Conservation (phyloP, 2,329 filamentous ascomycete genomes). For the Botrytis fragariae region DNA sequence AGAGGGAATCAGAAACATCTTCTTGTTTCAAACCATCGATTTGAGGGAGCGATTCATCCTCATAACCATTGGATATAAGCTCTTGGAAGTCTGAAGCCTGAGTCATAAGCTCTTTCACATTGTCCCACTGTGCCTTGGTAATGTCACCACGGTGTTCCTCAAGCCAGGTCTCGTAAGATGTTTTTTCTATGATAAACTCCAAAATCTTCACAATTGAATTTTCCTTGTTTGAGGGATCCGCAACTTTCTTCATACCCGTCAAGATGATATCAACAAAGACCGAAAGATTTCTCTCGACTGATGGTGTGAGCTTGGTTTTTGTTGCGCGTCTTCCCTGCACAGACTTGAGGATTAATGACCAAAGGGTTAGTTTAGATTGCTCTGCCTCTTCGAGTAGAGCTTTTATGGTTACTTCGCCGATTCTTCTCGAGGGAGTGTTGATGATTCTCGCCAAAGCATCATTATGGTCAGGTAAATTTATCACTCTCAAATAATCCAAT, state of each 20-base stretch:
- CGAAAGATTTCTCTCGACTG: slow-evolving; percentile 55
- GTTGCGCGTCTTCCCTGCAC: slow-evolving; percentile 51
- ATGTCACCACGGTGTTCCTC: slow-evolving; percentile 69
- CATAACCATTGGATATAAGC: slow-evolving; percentile 34
- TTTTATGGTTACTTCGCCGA: slow-evolving; percentile 78
- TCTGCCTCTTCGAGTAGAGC: slow-evolving; percentile 75
- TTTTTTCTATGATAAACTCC: slow-evolving; percentile 58
- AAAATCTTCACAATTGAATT: slow-evolving; percentile 42
- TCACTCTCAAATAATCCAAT: slow-evolving; percentile 82
- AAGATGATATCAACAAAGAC: slow-evolving; percentile 60
- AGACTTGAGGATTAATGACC: slow-evolving; percentile 65
- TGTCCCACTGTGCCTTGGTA: slow-evolving; percentile 77
- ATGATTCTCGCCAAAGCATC: slow-evolving; percentile 81
- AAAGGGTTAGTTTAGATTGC: slow-evolving; percentile 64
- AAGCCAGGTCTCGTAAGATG: slow-evolving; percentile 73
- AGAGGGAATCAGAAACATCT: slow-evolving; percentile 62
- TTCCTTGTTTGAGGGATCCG: slow-evolving; percentile 28
- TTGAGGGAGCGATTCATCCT: slow-evolving; percentile 59
- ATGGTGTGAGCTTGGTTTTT: slow-evolving; percentile 53
- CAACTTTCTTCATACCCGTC: slow-evolving; percentile 53
- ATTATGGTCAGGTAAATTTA: slow-evolving; percentile 82
- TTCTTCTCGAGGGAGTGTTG: slow-evolving; percentile 76
- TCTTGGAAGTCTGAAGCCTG: slow-evolving; percentile 70
- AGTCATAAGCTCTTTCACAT: slow-evolving; percentile 81
- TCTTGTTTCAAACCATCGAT: slow-evolving; percentile 71